Evolutionary conservation across 768 basidiomycete species (phyloP).

Genomic region (Russula foetens): DNA sequence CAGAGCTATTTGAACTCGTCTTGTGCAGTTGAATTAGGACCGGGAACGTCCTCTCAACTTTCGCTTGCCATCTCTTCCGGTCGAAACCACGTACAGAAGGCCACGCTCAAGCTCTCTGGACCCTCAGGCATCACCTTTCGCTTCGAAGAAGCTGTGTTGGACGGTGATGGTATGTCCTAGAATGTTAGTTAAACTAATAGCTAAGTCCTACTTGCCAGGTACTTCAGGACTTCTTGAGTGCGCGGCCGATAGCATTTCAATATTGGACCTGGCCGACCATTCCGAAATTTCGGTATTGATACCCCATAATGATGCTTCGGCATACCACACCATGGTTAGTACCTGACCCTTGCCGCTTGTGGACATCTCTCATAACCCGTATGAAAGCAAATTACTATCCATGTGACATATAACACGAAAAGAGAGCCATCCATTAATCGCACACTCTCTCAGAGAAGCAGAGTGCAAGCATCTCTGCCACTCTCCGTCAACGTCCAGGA

Average conservation of each 20-base stretch:
- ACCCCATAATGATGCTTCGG: constrained; percentile 61
- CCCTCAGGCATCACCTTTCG: constrained; percentile 45
- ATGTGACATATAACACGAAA: constrained; percentile 59
- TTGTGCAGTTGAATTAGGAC: constrained; percentile 41
- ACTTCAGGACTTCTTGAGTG: constrained; percentile 27
- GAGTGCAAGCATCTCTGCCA: constrained; percentile 65
- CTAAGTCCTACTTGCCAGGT: constrained; percentile 6
- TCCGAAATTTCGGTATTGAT: constrained; percentile 42
- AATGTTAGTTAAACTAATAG: neutral
- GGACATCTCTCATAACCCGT: neutral
- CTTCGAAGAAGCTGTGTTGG: constrained; percentile 34
- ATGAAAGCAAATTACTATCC: constrained; percentile 56
- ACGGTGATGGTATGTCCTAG: constrained; percentile 29
- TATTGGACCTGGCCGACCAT: constrained; percentile 42
- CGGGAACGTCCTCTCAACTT: constrained; percentile 49
- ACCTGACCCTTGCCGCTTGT: neutral
- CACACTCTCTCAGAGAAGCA: constrained; percentile 43
- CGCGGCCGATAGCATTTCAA: constrained; percentile 36
- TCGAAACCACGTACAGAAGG: constrained; percentile 52
- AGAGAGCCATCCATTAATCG: constrained; percentile 46
- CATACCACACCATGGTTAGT: constrained; percentile 53
- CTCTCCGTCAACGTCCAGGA: constrained; percentile 94
- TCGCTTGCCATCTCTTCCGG: constrained; percentile 56
- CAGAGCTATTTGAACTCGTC: neutral
- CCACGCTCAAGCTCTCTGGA: constrained; percentile 45